Evolutionary conservation across 2,329 filamentous ascomycete species (phyloP), one percentile per base, ranked within the genome.

Genomic region (Cadophora sp.): DNA sequence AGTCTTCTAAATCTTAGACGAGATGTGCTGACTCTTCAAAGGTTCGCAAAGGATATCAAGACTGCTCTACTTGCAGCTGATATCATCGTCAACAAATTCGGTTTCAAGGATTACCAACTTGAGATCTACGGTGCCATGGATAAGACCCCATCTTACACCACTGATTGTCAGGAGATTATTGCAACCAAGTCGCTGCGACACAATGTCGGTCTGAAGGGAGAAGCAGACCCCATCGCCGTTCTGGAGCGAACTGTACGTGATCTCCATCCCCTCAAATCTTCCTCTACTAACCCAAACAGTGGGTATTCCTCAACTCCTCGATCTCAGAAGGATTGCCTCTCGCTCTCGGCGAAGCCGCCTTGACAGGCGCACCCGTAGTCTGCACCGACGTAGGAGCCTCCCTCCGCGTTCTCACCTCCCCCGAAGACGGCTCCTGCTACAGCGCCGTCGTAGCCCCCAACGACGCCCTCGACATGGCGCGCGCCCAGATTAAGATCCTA

Each of bases 381-480:
- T 84, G 83, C 36, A 87, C 85, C 1, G 84, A 85, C 67, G 84
- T 87, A 6, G 84, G 84, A 18, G 84, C 85, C 13, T 85, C 84
- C 0, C 81, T 84, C 4, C 81, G 84, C 24, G 84, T 87, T 0
- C 78, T 87, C 18, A 87, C 84, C 0, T 83, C 86, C 68, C 83
- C 82, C 0, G 80, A 83, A 53, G 79, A 81, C 59, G 81, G 79
- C 33, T 73, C 72, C 70, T 80, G 82, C 8, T 90, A 86, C 78
- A 87, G 85, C 68, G 87, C 86, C 65, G 85, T 89, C 8, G 87
- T 89, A 2, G 85, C 87, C 14, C 88, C 87, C 1, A 90, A 90
- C 70, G 87, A 90, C 74, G 83, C 87, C 3, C 82, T 82, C 45
- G 83, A 85, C 5, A 80, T 90, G 2, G 88, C 87, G 1, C 81